Conservation (phyloP, 768 basidiomycete species). For the Cystobasidiopsis lactophilus region DNA sequence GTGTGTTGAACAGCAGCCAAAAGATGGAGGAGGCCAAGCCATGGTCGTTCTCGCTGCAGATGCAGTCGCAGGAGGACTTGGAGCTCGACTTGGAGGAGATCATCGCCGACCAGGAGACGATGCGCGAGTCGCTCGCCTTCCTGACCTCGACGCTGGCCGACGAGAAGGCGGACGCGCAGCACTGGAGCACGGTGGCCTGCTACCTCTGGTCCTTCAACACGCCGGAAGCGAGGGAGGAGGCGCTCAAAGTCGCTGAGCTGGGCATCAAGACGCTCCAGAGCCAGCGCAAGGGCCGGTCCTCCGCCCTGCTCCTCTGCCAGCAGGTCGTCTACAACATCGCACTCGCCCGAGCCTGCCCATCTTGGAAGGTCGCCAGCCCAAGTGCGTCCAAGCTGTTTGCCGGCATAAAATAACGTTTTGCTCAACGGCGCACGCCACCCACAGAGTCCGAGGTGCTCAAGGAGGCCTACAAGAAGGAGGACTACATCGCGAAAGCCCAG, state of each 20-base stretch:
- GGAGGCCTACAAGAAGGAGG: background rate
- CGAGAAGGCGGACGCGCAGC: slow-evolving; percentile 45
- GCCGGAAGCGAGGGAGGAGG: slow-evolving; percentile 22
- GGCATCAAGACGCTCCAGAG: slow-evolving; percentile 22
- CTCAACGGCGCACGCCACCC: background rate
- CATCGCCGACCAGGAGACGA: slow-evolving; percentile 54
- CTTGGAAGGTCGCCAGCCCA: slow-evolving; percentile 45
- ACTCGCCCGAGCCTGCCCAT: slow-evolving; percentile 61
- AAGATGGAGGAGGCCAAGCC: too few relatives aligned
- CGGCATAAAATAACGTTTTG: background rate
- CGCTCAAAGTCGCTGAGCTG: slow-evolving; percentile 38
- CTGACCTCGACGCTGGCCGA: slow-evolving; percentile 30
- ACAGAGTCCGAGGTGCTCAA: background rate
- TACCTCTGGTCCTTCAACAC: slow-evolving; percentile 24
- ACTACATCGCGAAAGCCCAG: background rate
- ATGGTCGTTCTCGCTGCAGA: background rate
- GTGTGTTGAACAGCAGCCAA: too few relatives aligned
- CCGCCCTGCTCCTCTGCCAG: slow-evolving; percentile 52
- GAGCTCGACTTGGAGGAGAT: slow-evolving; percentile 74
- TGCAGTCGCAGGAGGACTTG: slow-evolving; percentile 38
- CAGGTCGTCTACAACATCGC: slow-evolving; percentile 69
- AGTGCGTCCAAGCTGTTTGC: slow-evolving; percentile 33
- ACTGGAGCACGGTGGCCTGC: slow-evolving; percentile 33
- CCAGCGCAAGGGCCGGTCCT: slow-evolving; percentile 33
- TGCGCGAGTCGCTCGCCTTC: slow-evolving; percentile 24